phyloP scores from a whole-genome alignment of 2,329 filamentous ascomycete species.

The Waltergamsia citrina region DNA sequence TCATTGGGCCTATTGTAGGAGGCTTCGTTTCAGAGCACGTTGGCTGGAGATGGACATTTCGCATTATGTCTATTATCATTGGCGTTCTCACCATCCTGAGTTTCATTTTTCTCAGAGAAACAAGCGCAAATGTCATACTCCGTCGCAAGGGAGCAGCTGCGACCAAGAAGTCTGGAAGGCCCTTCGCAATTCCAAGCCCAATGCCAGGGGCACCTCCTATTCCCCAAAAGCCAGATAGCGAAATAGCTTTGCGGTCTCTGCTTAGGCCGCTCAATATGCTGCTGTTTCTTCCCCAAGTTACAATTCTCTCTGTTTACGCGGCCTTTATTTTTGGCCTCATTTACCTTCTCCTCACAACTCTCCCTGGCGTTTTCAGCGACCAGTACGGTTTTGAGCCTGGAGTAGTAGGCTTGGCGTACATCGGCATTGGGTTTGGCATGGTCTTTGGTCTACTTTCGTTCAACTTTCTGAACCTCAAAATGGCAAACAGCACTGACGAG shows the following conservation, averaged over 20 bases:
- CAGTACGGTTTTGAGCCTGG: conserved; percentile 40
- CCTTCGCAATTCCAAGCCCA: neutral
- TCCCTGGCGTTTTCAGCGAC: conserved; percentile 25
- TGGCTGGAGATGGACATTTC: conserved; percentile 40
- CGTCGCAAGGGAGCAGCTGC: conserved; percentile 11
- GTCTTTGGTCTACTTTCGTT: conserved; percentile 36
- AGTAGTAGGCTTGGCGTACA: conserved; percentile 34
- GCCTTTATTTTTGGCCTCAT: conserved; percentile 46
- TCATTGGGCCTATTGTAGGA: conserved; percentile 22
- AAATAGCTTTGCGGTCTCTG: too few species aligned
- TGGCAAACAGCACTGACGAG: conserved; percentile 13
- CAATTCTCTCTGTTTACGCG: conserved; percentile 41
- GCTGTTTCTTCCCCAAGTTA: conserved; percentile 39
- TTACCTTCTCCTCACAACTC: conserved; percentile 33
- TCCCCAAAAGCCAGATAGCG: neutral
- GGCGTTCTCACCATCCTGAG: neutral
- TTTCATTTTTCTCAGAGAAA: conserved; percentile 16
- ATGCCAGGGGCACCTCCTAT: too few species aligned
- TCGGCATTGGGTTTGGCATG: conserved; percentile 30
- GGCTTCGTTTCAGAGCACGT: conserved; percentile 34
- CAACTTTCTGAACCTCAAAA: conserved; percentile 15
- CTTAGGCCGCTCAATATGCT: conserved; percentile 43
- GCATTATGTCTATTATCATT: conserved; percentile 34
- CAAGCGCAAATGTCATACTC: conserved; percentile 16
- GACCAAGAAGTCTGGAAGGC: neutral